Evolutionary conservation across 805 yeast genomes (phyloP).

Genomic region (Myxozyma sirexii): DNA sequence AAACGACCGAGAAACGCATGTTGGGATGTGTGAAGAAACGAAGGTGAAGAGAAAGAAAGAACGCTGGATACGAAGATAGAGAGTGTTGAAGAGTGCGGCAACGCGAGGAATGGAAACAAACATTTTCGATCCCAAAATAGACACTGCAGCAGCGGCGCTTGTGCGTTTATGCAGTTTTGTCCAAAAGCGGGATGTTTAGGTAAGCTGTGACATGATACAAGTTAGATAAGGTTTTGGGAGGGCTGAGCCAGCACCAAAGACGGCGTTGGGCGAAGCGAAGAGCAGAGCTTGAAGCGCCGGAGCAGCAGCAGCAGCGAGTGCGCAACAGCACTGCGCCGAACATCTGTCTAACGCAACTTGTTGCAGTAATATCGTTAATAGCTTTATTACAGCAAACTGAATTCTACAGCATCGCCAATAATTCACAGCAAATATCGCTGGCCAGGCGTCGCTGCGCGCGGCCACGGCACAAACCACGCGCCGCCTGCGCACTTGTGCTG

Average conservation of each 20-base stretch:
- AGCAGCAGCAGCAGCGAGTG: too few species aligned
- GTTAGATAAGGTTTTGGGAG: neutral
- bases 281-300: too few species aligned
- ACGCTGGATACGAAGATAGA: too few species aligned
- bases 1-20: conserved; percentile 23
- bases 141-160: neutral
- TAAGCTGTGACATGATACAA: neutral
- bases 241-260: too few species aligned
- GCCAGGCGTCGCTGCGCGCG: too few species aligned
- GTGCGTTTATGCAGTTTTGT: neutral
- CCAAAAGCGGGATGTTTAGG: conserved; percentile 2
- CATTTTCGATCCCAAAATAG: conserved; percentile 12
- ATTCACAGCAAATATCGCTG: too few species aligned
- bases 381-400: too few species aligned
- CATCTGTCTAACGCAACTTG: too few species aligned
- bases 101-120: conserved; percentile 1
- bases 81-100: neutral
- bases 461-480: conserved; percentile 9
- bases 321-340: too few species aligned
- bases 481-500: neutral
- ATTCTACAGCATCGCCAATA: too few species aligned
- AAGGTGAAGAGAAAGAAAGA: neutral
- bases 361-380: neutral
- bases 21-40: too few species aligned
- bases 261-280: too few species aligned